Conservation (phyloP, 2,329 filamentous ascomycete species). For the Fusarium subglutinans region DNA sequence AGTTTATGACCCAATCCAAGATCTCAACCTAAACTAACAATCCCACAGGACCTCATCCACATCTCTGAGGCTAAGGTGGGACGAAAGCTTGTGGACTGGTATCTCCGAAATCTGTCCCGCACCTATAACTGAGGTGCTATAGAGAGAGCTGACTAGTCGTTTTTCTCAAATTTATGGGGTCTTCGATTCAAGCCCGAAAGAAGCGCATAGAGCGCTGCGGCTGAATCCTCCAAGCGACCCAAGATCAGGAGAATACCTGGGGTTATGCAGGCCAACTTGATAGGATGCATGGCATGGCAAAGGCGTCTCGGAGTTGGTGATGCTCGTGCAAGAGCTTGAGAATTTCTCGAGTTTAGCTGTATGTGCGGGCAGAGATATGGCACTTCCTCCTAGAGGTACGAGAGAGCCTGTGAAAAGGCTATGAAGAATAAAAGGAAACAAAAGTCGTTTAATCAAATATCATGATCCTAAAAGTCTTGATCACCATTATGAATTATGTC, state of each 20-base stretch:
- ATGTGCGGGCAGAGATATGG: conserved; percentile 41
- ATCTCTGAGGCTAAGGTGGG: conserved; percentile 99
- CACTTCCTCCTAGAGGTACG: conserved; percentile 39
- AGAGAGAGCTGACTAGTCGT: conserved; percentile 39
- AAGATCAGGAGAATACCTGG: conserved; percentile 35
- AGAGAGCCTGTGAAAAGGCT: conserved; percentile 35
- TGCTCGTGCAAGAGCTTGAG: conserved; percentile 45
- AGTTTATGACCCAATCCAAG: conserved; percentile 51
- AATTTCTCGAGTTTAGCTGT: conserved; percentile 44
- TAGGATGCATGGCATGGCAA: conserved; percentile 53
- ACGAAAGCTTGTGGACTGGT: conserved; percentile 97
- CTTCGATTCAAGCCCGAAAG: conserved; percentile 18
- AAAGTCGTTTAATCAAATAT: conserved; percentile 39
- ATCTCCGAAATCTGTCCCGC: conserved; percentile 93
- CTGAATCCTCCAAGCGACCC: conserved; percentile 24
- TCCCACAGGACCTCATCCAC: conserved; percentile 85
- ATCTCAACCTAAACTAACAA: not conserved
- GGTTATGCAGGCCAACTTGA: conserved; percentile 47
- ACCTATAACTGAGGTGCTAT: conserved; percentile 73
- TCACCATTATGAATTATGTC: not conserved
- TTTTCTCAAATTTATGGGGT: conserved; percentile 35
- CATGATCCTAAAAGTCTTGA: conserved; percentile 8
- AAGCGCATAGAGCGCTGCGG: conserved; percentile 8
- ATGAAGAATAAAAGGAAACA: conserved; percentile 41
- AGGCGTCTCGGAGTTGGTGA: conserved; percentile 56